Base-by-base conservation (phyloP, 257 asterid genomes). In the Gentiana straminea region DNA sequence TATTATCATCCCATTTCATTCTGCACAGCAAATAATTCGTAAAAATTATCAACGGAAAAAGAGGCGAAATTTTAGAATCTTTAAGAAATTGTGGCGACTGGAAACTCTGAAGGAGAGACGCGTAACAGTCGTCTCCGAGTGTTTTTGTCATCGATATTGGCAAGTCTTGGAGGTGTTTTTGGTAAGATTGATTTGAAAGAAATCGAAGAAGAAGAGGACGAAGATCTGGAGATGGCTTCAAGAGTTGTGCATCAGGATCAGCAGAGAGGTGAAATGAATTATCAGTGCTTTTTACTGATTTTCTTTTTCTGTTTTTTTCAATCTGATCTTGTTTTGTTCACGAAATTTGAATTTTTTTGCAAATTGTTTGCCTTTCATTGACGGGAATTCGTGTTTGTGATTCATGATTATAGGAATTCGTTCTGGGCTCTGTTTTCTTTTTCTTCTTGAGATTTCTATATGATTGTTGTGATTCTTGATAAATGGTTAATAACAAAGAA, bases 141-240 rank as follows among this genome's bases (percentile, higher is more conserved):
- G 73, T 73, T 86, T 62, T 59, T 86, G 7, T 79, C 90, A 8
- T 77, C 91, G 47, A 64, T 86, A 52, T 79, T 81, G 75, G 54
- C 83, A 1, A 86, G 85, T 71, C 57, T 86, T 57, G 93, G 81
- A 55, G 92, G 83, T 24, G 95, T 81, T 56, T 83, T 86, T 38
- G 79, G 89, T 34, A 55, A 53, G 33, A 62, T 37, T 13, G 51
- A 58, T 49, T 32, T 59, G 32, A 49, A 53, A 41, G 67, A 70
- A 63, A 71, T 68, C 39, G 69, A 59, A 38, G 75, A 66, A 58
- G 69, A 69, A 12, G 72, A 57, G 51, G 62, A 37, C 46, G 55
- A 64, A 32, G 55, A 56, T 48, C 50, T 36, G 4, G 68, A 61
- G 12, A 84, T 84, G 95, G 86, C 72, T 59, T 70, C 89, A 7